Percentiles rank a stretch among this genome's conserved stretches.
phyloP scores from a whole-genome alignment of 352 stramenopile genomes.

The Pythium grandisporangium region DNA sequence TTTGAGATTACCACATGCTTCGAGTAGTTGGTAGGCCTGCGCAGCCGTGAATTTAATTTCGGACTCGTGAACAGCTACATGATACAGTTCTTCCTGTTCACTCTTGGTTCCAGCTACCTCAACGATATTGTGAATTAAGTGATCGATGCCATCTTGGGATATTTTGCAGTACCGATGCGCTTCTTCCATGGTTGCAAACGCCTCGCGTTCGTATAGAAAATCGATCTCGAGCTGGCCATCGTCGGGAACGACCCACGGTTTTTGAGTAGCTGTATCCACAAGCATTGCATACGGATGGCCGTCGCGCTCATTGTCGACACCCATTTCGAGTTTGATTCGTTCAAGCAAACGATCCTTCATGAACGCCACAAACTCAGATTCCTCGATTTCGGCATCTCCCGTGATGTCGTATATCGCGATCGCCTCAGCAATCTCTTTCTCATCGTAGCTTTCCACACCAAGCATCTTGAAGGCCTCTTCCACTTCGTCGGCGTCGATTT shows the following conservation, averaged over 20 bases:
- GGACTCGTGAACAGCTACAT: slow-evolving; percentile 67
- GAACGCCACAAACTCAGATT: slow-evolving; percentile 76
- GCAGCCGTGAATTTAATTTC: slow-evolving; percentile 71
- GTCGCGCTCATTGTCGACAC: slow-evolving; percentile 1
- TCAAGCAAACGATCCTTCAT: slow-evolving; percentile 60
- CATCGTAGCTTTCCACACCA: slow-evolving; percentile 42
- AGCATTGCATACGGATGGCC: slow-evolving; percentile 16
- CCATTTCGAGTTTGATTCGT: slow-evolving; percentile 41
- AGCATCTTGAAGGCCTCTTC: slow-evolving; percentile 68
- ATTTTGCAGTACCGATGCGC: slow-evolving; percentile 45
- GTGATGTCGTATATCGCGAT: slow-evolving; percentile 71
- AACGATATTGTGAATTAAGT: slow-evolving; percentile 68
- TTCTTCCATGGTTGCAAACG: slow-evolving; percentile 47
- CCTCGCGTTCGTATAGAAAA: slow-evolving; percentile 74
- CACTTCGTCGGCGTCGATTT: slow-evolving; percentile 70
- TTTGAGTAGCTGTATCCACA: slow-evolving; percentile 43
- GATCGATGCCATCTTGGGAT: slow-evolving; percentile 50
- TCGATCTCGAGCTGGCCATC: slow-evolving; percentile 56
- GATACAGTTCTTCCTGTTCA: slow-evolving; percentile 72
- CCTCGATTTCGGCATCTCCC: slow-evolving; percentile 70
- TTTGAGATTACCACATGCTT: slow-evolving; percentile 60
- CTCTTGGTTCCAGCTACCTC: slow-evolving; percentile 33
- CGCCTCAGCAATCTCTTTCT: slow-evolving; percentile 49
- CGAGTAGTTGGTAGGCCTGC: slow-evolving; percentile 75
- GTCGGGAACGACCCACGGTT: slow-evolving; percentile 55